Evolutionary conservation across 129 eudicot genomes (phyloP), one percentile per base, ranked within the genome.

Genomic region (Escallonia rubra): DNA sequence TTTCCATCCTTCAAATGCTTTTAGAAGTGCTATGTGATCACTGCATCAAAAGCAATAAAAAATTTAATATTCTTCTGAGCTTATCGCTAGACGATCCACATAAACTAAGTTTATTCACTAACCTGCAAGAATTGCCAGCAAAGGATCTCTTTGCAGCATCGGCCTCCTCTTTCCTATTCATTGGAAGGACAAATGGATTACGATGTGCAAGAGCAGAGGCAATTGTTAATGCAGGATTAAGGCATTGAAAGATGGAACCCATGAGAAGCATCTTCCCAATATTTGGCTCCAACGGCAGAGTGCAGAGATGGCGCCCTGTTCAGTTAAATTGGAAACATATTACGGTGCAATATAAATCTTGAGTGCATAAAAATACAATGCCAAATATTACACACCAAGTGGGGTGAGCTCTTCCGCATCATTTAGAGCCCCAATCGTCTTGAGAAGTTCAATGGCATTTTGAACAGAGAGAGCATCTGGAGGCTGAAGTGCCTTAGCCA

Each of bases 91-190:
- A 52, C 10, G 3, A 7, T 41, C 42, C 14, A 7, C 16, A 64
- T 9, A 23, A 3, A 40, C 0, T 14, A 41, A n/a, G 13, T 8
- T 4, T 55, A 52, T 59, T 40, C 44, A 45, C 71, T 64, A 44
- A 93, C 99, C 99, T 93, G 95, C 95, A 89, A 41, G 99, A 89
- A 78, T 93, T 96, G 82, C 99, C 99, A 66, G 99, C 96, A 75
- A 93, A 93, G 34, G 90, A 80, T 82, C 99, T 84, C 76, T 93
- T 93, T 41, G 92, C 99, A 56, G 77, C 99, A 76, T 93, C 99
- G 55, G 95, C 99, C 76, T 93, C 99, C 72, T 93, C 90, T 66
- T 89, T 93, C 64, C 95, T 78, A 65, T 81, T 85, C 63, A 93
- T 68, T 59, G 99, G 99, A 78, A 93, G 95, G 65, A 93, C 87